Percentiles rank a stretch among this genome's conserved stretches.
Evolutionary conservation across 805 yeast genomes (phyloP).

Genomic region (Ogataea sp.): DNA sequence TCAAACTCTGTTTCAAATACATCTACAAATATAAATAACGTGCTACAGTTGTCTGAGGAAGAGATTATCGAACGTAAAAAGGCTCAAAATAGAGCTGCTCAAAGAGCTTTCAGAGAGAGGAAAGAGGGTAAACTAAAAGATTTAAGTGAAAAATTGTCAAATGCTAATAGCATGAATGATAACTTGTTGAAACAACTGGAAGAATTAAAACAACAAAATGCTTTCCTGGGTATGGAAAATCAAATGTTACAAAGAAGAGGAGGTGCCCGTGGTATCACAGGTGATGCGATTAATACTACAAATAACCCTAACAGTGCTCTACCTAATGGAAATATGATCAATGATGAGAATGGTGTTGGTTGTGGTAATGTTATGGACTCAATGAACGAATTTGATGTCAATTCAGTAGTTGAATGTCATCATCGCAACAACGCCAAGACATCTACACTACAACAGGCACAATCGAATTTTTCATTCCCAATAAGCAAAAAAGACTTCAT

Average conservation of each 20-base stretch:
- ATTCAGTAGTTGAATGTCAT: too few relatives aligned
- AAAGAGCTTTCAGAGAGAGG: slow-evolving; percentile 78
- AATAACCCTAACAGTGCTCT: too few relatives aligned
- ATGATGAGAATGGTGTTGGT: too few relatives aligned
- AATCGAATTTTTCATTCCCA: slow-evolving; percentile 18
- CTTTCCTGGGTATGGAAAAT: slow-evolving; percentile 55
- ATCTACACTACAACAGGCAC: too few relatives aligned
- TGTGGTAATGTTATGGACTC: too few relatives aligned
- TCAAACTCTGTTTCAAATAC: not conserved
- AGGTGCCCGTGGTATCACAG: not conserved
- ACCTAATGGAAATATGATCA: too few relatives aligned
- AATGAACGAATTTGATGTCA: slow-evolving; percentile 15
- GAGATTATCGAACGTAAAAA: slow-evolving; percentile 50
- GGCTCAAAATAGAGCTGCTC: slow-evolving; percentile 83
- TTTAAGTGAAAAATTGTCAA: slow-evolving; percentile 47
- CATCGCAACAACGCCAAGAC: too few relatives aligned
- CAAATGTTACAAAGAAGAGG: slow-evolving; percentile 36
- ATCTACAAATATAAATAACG: not conserved
- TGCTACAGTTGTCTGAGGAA: slow-evolving; percentile 15
- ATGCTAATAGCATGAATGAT: slow-evolving; percentile 42
- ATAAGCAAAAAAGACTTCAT: slow-evolving; percentile 18
- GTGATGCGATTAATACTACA: slow-evolving; percentile 6
- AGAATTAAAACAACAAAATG: slow-evolving; percentile 40
- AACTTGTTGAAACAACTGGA: slow-evolving; percentile 33
- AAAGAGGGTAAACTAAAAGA: slow-evolving; percentile 67